Percentiles rank a stretch among this genome's conserved stretches.
phyloP scores from a whole-genome alignment of 495 filamentous ascomycete genomes.

The Tuber magnatum region DNA sequence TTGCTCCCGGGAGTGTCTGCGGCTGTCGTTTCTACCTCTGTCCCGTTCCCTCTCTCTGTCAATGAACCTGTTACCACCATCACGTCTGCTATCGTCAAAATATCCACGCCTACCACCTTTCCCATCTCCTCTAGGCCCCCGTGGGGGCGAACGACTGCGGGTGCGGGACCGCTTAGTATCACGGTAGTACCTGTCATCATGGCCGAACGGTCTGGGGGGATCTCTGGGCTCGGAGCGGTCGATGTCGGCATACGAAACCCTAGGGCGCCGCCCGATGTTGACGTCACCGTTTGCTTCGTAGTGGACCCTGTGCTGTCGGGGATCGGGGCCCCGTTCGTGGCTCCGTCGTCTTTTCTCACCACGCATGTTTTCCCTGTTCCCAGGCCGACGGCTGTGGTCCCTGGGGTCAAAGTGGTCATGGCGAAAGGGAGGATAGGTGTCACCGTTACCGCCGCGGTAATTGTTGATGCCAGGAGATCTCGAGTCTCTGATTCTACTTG shows the following conservation, averaged over 20 bases:
- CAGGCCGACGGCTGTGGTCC: conserved; percentile 34
- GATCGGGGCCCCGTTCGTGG: conserved; percentile 33
- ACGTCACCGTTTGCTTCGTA: conserved; percentile 32
- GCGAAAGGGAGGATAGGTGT: conserved; percentile 63
- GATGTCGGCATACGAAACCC: conserved; percentile 42
- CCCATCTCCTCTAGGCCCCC: conserved; percentile 44
- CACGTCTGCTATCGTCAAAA: conserved; percentile 38
- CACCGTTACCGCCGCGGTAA: conserved; percentile 40
- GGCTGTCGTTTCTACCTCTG: conserved; percentile 35
- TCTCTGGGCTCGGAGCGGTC: conserved; percentile 36
- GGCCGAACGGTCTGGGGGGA: conserved; percentile 23
- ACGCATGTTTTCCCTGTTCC: conserved; percentile 33
- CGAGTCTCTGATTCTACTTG: conserved; percentile 52
- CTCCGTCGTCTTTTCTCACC: conserved; percentile 39
- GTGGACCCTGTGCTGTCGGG: conserved; percentile 38
- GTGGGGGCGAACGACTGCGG: conserved; percentile 59
- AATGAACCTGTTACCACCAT: conserved; percentile 35
- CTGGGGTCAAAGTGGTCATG: conserved; percentile 46
- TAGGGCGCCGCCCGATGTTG: conserved; percentile 28
- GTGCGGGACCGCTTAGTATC: conserved; percentile 59
- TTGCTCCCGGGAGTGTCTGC: conserved; percentile 50
- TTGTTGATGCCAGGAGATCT: conserved; percentile 41
- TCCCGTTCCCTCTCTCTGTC: conserved; percentile 32
- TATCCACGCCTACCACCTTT: conserved; percentile 38
- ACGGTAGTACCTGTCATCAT: conserved; percentile 43